Percentiles rank a stretch among this genome's conserved stretches.
Evolutionary conservation across 2,329 filamentous ascomycete genomes (phyloP).

Genomic region (Colletotrichum higginsianum): DNA sequence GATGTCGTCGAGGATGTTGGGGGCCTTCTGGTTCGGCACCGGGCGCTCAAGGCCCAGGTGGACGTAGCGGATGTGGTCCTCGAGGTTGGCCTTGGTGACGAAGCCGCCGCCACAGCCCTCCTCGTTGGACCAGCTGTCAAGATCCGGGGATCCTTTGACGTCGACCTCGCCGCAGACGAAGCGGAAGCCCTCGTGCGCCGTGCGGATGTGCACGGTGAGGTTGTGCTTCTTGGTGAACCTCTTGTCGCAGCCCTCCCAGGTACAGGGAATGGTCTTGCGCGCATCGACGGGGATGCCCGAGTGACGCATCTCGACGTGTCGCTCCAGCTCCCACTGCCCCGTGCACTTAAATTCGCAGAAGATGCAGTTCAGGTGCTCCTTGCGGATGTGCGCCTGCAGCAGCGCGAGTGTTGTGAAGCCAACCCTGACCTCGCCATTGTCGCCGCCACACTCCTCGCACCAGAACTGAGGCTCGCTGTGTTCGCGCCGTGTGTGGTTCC

Average conservation of each 20-base stretch:
- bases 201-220: slow-evolving; percentile 83
- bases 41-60: slow-evolving; percentile 77
- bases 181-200: slow-evolving; percentile 81
- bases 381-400: slow-evolving; percentile 80
- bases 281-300: slow-evolving; percentile 73
- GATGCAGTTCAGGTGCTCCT: slow-evolving; percentile 81
- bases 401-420: slow-evolving; percentile 81
- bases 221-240: slow-evolving; percentile 89
- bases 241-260: slow-evolving; percentile 77
- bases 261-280: slow-evolving; percentile 77
- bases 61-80: slow-evolving; percentile 87
- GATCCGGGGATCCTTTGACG: slow-evolving; percentile 68
- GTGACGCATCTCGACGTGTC: slow-evolving; percentile 85
- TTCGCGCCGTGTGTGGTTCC: slow-evolving; percentile 77
- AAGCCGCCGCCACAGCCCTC: slow-evolving; percentile 84
- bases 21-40: slow-evolving; percentile 37
- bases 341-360: slow-evolving; percentile 80
- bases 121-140: slow-evolving; percentile 75
- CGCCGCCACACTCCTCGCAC: slow-evolving; percentile 79
- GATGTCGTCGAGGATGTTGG: slow-evolving; percentile 59
- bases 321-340: slow-evolving; percentile 77
- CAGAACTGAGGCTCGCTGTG: slow-evolving; percentile 81
- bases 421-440: slow-evolving; percentile 59
- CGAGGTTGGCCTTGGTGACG: slow-evolving; percentile 82
- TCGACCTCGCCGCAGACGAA: slow-evolving; percentile 85